Evolutionary conservation across 1,284 basidiomycete genomes (phyloP).

Genomic region (Ganoderma sinense): DNA sequence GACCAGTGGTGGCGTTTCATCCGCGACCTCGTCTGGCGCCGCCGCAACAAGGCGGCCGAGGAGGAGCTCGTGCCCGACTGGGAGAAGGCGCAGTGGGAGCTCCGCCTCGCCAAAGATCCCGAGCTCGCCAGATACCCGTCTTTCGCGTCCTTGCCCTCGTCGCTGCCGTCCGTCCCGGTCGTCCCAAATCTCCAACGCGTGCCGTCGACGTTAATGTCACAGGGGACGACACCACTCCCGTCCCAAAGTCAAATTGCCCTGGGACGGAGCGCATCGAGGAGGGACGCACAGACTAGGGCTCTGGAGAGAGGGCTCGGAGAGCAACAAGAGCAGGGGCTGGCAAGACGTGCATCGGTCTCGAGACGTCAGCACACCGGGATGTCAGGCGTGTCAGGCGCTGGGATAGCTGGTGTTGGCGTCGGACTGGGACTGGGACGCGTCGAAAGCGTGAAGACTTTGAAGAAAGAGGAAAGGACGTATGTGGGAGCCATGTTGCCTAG

Average conservation of each 20-base stretch:
- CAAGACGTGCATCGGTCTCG: conserved; percentile 3
- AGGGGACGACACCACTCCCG: neutral
- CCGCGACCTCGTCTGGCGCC: conserved; percentile 53
- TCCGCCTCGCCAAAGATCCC: conserved; percentile 51
- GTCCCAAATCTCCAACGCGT: conserved; percentile 11
- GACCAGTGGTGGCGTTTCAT: conserved; percentile 70
- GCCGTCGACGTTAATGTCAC: neutral
- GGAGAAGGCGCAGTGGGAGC: conserved; percentile 66
- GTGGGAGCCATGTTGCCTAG: conserved; percentile 5
- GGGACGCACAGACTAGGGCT: neutral
- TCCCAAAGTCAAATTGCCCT: neutral
- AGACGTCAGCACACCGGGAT: neutral
- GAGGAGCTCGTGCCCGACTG: conserved; percentile 72
- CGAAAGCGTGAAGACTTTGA: conserved; percentile 10
- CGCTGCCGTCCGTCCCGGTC: conserved; percentile 11
- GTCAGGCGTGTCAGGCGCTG: too few species aligned
- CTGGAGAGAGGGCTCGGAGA: conserved; percentile 2
- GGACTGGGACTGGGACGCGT: conserved; percentile 23
- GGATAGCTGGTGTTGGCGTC: conserved; percentile 8
- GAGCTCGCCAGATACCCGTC: conserved; percentile 40
- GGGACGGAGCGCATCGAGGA: conserved; percentile 7
- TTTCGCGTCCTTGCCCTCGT: conserved; percentile 32
- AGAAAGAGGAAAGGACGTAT: neutral
- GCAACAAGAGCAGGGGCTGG: neutral
- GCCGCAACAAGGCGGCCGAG: conserved; percentile 38